Percentiles rank a stretch among this genome's conserved stretches.
These are phyloP conservation scores for Leccinellum luteum DNA, from an alignment of 768 basidiomycete genomes.

Conservation along the genomic window DNA sequence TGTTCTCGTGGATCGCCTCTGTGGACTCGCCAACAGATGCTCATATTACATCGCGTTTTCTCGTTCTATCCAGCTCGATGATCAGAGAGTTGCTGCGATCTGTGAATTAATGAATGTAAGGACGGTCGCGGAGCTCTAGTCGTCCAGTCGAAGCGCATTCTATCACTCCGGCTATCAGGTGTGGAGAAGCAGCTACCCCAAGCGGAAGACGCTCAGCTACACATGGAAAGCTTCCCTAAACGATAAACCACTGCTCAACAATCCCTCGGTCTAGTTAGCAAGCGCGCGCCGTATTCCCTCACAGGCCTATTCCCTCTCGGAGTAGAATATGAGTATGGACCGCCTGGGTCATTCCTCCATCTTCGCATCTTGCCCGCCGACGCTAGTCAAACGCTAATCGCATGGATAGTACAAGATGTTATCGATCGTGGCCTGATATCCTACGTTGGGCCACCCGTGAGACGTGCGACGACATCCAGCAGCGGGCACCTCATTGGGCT, in stretches of 20 bases:
- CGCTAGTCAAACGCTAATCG: slow-evolving; percentile 6
- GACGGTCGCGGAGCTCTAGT: slow-evolving; percentile 39
- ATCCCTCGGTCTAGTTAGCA: background rate
- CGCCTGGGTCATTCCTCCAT: slow-evolving; percentile 7
- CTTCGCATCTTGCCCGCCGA: slow-evolving; percentile 15
- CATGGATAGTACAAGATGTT: background rate
- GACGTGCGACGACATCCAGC: too few relatives aligned
- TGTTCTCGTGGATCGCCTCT: slow-evolving; percentile 29
- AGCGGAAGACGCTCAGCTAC: slow-evolving; percentile 10
- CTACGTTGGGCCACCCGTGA: too few relatives aligned
- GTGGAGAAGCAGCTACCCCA: slow-evolving; percentile 8
- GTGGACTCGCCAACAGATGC: slow-evolving; percentile 33
- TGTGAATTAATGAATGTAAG: slow-evolving; percentile 31
- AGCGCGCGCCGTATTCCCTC: background rate
- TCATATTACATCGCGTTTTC: slow-evolving; percentile 34
- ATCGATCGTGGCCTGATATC: background rate
- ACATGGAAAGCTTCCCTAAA: background rate
- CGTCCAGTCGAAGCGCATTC: slow-evolving; percentile 30
- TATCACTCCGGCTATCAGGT: background rate
- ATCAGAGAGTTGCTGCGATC: background rate
- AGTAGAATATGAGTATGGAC: slow-evolving; percentile 5
- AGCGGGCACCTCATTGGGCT: too few relatives aligned
- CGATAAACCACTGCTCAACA: background rate
- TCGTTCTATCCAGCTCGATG: slow-evolving; percentile 17
- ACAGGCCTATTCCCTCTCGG: slow-evolving; percentile 3